Conservation (phyloP, 768 basidiomycete genomes). For the Tulasnella sp. region DNA sequence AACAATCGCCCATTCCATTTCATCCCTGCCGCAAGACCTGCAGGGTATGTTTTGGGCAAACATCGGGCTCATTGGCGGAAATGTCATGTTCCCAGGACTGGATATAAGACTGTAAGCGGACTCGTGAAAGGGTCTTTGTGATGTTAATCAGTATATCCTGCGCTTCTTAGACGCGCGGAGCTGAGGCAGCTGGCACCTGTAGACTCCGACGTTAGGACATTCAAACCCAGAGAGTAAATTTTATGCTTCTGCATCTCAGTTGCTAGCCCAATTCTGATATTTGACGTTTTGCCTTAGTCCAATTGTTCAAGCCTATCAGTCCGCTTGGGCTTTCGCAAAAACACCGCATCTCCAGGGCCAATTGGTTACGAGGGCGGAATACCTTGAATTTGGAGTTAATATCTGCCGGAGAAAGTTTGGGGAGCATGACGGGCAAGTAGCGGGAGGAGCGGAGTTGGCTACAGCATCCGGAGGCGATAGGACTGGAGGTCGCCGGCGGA, state of each 20-base stretch:
- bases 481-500: too few relatives aligned
- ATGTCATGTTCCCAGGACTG: constrained; percentile 61
- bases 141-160: constrained; percentile 10
- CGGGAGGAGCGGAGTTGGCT: too few relatives aligned
- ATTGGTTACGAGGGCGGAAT: constrained; percentile 67
- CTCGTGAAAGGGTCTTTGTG: background rate
- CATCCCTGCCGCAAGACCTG: constrained; percentile 59
- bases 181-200: constrained; percentile 70
- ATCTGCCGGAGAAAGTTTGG: constrained; percentile 64
- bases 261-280: background rate
- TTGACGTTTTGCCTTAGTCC: constrained; percentile 40
- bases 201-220: constrained; percentile 61
- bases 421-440: constrained; percentile 30
- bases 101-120: constrained; percentile 54
- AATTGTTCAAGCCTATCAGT: constrained; percentile 49
- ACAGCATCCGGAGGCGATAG: too few relatives aligned
- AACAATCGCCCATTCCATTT: constrained; percentile 64
- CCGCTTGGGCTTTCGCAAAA: constrained; percentile 46
- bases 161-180: constrained; percentile 45
- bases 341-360: constrained; percentile 38
- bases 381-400: constrained; percentile 66
- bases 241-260: constrained; percentile 11
- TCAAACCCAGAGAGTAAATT: constrained; percentile 60
- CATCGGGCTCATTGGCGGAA: constrained; percentile 81
- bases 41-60: constrained; percentile 95